Percentiles rank a stretch among this genome's conserved stretches.
Conservation (phyloP, 441 rosid genomes). For the Viola pubescens region DNA sequence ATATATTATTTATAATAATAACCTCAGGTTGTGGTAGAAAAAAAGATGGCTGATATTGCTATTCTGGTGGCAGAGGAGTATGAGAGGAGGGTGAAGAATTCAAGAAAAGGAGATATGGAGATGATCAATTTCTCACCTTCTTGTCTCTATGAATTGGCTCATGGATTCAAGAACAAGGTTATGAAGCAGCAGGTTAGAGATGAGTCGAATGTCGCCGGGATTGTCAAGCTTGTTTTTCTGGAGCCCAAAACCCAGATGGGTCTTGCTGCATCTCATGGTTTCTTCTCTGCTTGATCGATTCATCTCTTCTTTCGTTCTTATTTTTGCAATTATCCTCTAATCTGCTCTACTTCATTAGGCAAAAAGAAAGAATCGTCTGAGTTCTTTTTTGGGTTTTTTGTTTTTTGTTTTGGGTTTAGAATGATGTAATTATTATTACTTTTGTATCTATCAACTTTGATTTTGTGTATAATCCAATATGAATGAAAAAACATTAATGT, state of each 20-base stretch:
- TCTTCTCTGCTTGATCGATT: constrained; percentile 43
- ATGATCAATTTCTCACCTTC: neutral
- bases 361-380: no score
- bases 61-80: constrained; percentile 55
- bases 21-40: neutral
- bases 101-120: constrained; percentile 14
- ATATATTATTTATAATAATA: neutral
- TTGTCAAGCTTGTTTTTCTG: constrained; percentile 18
- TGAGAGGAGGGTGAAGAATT: constrained; percentile 38
- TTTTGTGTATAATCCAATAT: no score
- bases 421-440: no score
- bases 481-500: no score
- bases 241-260: constrained; percentile 34
- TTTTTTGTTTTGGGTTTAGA: no score
- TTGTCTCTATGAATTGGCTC: constrained; percentile 8
- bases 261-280: constrained; percentile 42
- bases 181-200: neutral
- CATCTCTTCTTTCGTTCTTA: no score
- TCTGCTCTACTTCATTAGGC: no score
- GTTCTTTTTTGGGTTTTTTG: no score
- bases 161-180: constrained; percentile 14
- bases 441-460: no score
- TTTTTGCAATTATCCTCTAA: no score
- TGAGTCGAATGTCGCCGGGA: neutral
- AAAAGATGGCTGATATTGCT: constrained; percentile 52